Base-by-base conservation (phyloP, 2,329 filamentous ascomycete genomes). In the Blastomyces parvus region DNA sequence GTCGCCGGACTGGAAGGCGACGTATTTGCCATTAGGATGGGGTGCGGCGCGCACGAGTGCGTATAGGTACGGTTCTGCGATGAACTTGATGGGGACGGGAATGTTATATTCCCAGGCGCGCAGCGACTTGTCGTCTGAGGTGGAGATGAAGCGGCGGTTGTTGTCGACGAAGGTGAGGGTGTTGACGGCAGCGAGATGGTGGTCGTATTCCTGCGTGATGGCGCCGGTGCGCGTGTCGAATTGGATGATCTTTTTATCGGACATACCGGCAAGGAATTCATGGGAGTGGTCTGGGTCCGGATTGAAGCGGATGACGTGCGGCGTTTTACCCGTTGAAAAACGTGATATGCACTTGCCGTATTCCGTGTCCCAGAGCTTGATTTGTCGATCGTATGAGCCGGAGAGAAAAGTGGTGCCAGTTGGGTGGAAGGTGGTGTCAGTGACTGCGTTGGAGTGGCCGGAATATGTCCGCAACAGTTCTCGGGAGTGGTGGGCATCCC, bases 81-180 rank as follows among this genome's bases (percentile, higher is more conserved):
- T 95, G 79, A 95, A 95, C 75, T 97, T 97, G 82, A 99, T 97
- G 0, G 94, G 94, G 0, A 99, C 94, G 0, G 94, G 94, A 69
- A 99, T 97, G 70, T 92, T 91, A 80, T 96, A 97, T 78, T 99
- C 95, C 95, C 95, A 99, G 0, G 93, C 93, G 65, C 94, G 88
- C 30, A 99, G 83, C 8, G 89, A 93, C 76, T 97, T 96, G 80
- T 99, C 94, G 80, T 99, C 94, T 0, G 91, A 96, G 0, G 95
- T 99, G 33, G 93, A 96, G 81, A 99, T 94, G 82, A 99, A 99
- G 50, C 95, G 89, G 44, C 93, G 87, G 75, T 92, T 91, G 64
- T 95, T 87, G 74, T 99, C 94, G 68, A 95, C 91, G 76, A 97
- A 99, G 4, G 90, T 94, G 68, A 99, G 90, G 11, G 94, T 97